Percentiles rank a stretch among this genome's conserved stretches.
phyloP scores from a whole-genome alignment of 2,329 filamentous ascomycete genomes.

The Sclerotinia subarctica region DNA sequence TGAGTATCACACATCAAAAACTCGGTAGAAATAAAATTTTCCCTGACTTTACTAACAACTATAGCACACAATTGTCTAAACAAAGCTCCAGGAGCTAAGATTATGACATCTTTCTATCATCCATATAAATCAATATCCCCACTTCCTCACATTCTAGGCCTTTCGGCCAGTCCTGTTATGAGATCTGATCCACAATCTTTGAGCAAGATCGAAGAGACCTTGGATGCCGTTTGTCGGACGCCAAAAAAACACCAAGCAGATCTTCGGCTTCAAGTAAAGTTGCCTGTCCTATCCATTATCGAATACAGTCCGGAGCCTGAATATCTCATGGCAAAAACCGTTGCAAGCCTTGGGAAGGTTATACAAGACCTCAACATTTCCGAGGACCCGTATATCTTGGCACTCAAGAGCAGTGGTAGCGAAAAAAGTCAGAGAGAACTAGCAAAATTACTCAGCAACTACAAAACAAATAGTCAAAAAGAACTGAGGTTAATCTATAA shows the following conservation, averaged over 20 bases:
- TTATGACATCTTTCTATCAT: constrained; percentile 38
- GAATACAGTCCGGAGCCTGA: constrained; percentile 20
- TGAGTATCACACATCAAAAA: constrained; percentile 31
- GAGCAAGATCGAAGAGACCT: constrained; percentile 47
- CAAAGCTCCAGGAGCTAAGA: constrained; percentile 35
- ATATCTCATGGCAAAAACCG: constrained; percentile 22
- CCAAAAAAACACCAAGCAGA: constrained; percentile 55
- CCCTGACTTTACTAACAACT: not conserved
- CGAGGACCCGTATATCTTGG: constrained; percentile 58
- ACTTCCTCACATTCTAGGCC: constrained; percentile 37
- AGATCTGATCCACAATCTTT: constrained; percentile 32
- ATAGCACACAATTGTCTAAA: constrained; percentile 39
- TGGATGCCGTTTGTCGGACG: constrained; percentile 54
- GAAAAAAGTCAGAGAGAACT: constrained; percentile 44
- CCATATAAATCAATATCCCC: constrained; percentile 22
- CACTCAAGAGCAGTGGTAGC: constrained; percentile 44
- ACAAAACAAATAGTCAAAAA: constrained; percentile 50
- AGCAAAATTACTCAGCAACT: constrained; percentile 41
- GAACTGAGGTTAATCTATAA: constrained; percentile 56
- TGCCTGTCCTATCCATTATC: constrained; percentile 31
- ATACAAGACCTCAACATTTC: constrained; percentile 50
- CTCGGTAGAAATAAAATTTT: not conserved
- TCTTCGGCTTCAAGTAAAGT: constrained; percentile 35
- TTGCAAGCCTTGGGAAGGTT: constrained; percentile 28
- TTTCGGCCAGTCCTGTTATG: constrained; percentile 39